Percentiles rank a stretch among this genome's conserved stretches.
Conservation (phyloP, 495 filamentous ascomycete genomes). For the Penicillium odoratum region DNA sequence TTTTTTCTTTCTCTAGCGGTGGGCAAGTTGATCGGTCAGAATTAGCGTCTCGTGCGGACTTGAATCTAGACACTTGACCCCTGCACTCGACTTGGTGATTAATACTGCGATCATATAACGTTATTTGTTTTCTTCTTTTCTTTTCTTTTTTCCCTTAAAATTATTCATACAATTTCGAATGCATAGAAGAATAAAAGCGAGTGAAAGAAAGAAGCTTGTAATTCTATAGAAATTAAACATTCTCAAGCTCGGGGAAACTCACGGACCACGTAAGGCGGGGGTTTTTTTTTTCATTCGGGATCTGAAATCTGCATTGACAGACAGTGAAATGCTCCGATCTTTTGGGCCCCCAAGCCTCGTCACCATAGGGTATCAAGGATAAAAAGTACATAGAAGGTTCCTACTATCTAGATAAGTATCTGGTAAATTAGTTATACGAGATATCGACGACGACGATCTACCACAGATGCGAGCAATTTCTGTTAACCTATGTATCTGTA, state of each 20-base stretch:
- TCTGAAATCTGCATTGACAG: conserved; percentile 13
- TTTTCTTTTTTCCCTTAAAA: background rate
- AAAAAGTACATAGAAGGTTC: background rate
- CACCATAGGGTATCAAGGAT: background rate
- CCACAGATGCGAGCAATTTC: too few relatives aligned
- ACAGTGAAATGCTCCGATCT: conserved; percentile 15
- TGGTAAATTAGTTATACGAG: background rate
- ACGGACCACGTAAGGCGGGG: background rate
- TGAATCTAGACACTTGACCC: conserved; percentile 3
- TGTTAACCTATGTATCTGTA: too few relatives aligned
- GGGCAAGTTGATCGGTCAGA: conserved; percentile 27
- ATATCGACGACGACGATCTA: background rate
- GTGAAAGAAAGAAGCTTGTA: background rate
- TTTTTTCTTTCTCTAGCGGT: conserved; percentile 19
- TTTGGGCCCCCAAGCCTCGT: conserved; percentile 2
- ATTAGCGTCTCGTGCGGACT: conserved; percentile 11
- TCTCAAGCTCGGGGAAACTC: background rate
- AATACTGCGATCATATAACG: background rate
- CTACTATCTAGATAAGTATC: background rate
- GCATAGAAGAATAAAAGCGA: background rate
- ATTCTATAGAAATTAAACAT: background rate
- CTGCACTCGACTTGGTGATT: background rate
- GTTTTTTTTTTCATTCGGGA: background rate
- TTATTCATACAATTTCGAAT: background rate
- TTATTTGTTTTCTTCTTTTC: background rate